Evolutionary conservation across 495 filamentous ascomycete species (phyloP), one percentile per base, ranked within the genome.

Genomic region (Hypoxylon crocopeplum): DNA sequence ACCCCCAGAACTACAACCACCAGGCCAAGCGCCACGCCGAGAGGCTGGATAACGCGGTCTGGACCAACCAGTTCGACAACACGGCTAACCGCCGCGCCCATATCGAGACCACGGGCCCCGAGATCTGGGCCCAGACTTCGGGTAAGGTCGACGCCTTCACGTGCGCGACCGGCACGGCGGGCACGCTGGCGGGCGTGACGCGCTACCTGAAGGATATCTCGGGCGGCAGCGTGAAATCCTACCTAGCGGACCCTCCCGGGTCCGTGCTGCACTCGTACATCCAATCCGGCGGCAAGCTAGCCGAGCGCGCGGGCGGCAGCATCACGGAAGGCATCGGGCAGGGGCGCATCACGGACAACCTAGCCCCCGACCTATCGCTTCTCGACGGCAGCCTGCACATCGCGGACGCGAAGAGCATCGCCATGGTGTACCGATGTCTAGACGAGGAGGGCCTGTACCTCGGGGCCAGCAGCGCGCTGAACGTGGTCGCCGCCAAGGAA

Each of bases 11-110:
- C 76, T 98, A 97, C 79, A 98, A 98, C 76, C 93, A 97, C 75
- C 92, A 97, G 78, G 94, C 94, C 8, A 81, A 82, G 37, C 80
- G 94, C 10, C 92, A 97, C 73, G 94, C 94, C 29, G 92, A 95
- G 75, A 73, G 78, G 0, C 72, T 92, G 38, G 86, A 89, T 1
- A 97, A 97, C 74, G 92, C 94, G 5, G 92, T 97, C 1, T 98
- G 94, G 94, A 98, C 94, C 21, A 94, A 98, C 76, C 94, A 98
- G 72, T 98, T 98, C 77, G 94, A 98, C 69, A 98, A 98, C 77
- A 84, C 79, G 25, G 94, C 95, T 47, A 98, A 98, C 73, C 84
- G 95, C 22, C 86, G 88, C 70, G 93, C 93, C 20, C 94, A 98
- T 69, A 86, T 98, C 65, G 94, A 97, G 77, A 98, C 93, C 0